These are phyloP conservation scores for Podochytrium sp. DNA, from an alignment of 192 early-diverging fungal species.

Conservation along the genomic window DNA sequence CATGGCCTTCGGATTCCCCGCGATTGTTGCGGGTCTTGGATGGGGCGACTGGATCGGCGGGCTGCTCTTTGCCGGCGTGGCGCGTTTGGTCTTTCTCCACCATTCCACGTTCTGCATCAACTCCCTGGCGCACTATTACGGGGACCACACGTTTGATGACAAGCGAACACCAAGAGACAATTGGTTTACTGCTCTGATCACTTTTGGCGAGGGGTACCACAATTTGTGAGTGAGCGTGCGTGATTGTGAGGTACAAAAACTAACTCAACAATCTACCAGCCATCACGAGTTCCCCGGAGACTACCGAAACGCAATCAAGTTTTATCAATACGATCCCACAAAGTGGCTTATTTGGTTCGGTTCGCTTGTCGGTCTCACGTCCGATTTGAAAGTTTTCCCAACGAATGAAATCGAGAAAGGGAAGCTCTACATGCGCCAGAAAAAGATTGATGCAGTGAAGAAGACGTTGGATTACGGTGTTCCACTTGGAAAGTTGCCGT, in stretches of 20 bases:
- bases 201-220: slow-evolving; percentile 63
- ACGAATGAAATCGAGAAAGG: slow-evolving; percentile 56
- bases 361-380: slow-evolving; percentile 49
- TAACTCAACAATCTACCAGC: slow-evolving; percentile 80
- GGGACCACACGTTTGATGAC: slow-evolving; percentile 39
- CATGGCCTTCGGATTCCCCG: slow-evolving; percentile 82
- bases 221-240: slow-evolving; percentile 54
- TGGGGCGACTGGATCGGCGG: slow-evolving; percentile 64
- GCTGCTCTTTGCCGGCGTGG: slow-evolving; percentile 54
- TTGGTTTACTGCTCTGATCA: slow-evolving; percentile 50
- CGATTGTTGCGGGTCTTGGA: slow-evolving; percentile 78
- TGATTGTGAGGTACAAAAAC: slow-evolving; percentile 33
- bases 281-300: slow-evolving; percentile 62
- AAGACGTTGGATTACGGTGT: slow-evolving; percentile 72
- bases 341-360: slow-evolving; percentile 56
- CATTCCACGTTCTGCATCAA: slow-evolving; percentile 63
- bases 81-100: slow-evolving; percentile 57
- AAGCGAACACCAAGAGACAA: slow-evolving; percentile 32
- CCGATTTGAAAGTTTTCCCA: slow-evolving; percentile 50
- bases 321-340: slow-evolving; percentile 58
- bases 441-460: slow-evolving; percentile 68
- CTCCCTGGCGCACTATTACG: slow-evolving; percentile 57
- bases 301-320: slow-evolving; percentile 59
- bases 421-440: slow-evolving; percentile 75
- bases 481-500: slow-evolving; percentile 70